Evolutionary conservation across 495 filamentous ascomycete species (phyloP).

Genomic region (Platismatia glauca): DNA sequence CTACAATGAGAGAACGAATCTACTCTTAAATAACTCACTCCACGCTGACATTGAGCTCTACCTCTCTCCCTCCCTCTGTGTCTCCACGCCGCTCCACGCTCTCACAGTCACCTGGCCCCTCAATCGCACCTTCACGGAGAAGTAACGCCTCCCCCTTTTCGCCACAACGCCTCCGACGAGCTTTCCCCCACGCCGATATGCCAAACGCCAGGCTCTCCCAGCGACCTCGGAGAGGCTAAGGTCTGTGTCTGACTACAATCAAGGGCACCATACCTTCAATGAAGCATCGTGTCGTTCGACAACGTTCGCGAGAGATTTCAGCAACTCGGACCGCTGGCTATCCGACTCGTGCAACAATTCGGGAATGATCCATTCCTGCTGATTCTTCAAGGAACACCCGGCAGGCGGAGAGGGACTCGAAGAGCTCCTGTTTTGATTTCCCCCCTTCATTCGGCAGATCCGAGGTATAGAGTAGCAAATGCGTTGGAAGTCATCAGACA

Average conservation of each 20-base stretch:
- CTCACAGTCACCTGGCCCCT: constrained; percentile 83
- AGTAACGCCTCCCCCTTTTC: constrained; percentile 42
- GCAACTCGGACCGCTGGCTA: not conserved
- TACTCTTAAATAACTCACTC: constrained; percentile 42
- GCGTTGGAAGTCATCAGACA: not conserved
- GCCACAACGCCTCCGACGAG: constrained; percentile 4
- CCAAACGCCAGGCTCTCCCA: constrained; percentile 28
- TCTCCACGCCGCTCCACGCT: not conserved
- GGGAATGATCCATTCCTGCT: not conserved
- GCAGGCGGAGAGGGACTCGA: not conserved
- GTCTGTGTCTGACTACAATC: not conserved
- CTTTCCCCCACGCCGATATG: not conserved
- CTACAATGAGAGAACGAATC: constrained; percentile 95
- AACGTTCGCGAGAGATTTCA: not conserved
- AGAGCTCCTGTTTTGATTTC: not conserved
- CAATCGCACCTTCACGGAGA: constrained; percentile 77
- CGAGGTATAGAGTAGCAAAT: not conserved
- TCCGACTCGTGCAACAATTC: not conserved
- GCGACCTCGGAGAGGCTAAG: constrained; percentile 50
- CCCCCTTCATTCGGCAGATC: not conserved
- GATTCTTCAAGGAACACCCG: not conserved
- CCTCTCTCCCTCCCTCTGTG: not conserved
- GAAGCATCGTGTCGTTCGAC: not conserved
- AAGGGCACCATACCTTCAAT: not conserved
- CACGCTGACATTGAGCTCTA: not conserved